Evolutionary conservation across 2,329 filamentous ascomycete species (phyloP), one percentile per base, ranked within the genome.

Genomic region (Epichloe hybrida): DNA sequence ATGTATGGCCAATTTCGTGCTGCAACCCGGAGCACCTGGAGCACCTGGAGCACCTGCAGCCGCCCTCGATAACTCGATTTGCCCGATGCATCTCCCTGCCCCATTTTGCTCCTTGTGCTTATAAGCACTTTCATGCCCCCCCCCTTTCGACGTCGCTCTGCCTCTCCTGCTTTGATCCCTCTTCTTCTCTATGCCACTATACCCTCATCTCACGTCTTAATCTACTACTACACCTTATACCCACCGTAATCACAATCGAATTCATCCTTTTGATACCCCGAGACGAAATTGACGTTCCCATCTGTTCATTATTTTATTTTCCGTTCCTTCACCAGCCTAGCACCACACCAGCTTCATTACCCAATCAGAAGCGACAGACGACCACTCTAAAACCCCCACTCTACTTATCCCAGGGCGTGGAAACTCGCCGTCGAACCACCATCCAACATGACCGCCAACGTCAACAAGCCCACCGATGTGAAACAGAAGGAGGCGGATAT

Each of bases 401-500:
- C 37, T n/a, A 39, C 8, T 9, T 8, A 31, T 15, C 21, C 7
- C 8, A 8, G 5, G 17, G 17, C 17, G 1, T 17, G 17, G 17
- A 17, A 17, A 17, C 17, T 17, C 17, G 17, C 2, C 17, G 17
- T 12, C 3, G 8, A 35, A 31, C 4, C 23, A 54, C 47, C 40
- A 47, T 27, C 8, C 59, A 60, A 45, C 59, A 70, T 69, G 67
- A 57, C 68, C 48, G 60, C 59, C 57, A 67, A 67, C 56, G 84
- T 91, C 62, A 90, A 93, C 68, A 79, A 76, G 59, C 87, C 88
- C 35, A 83, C 80, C 55, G 77, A 93, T 67, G 62, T 76, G 54
- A 83, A 85, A 72, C 68, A 79, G 66, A 91, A 90, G 77, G 88
- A 95, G 72, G 78, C 77, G 58, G 83, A 95, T 66, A 84, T 97